Evolutionary conservation across 257 asterid species (phyloP), one percentile per base, ranked within the genome.

Genomic region (Solanum microdontum): DNA sequence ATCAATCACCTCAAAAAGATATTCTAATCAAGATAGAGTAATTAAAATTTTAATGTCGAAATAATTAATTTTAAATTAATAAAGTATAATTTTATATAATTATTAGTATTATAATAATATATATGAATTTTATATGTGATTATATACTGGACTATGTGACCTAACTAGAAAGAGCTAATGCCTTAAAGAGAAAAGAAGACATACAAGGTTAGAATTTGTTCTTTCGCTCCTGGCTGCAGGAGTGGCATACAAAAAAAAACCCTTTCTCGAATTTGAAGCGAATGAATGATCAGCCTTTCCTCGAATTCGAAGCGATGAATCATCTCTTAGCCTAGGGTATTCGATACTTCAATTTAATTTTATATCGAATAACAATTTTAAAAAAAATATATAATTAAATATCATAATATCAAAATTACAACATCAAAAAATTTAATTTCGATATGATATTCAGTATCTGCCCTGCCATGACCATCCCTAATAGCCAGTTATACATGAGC

Each of bases 361-460:
- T 19, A 21, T 8, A 58, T 21, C 4, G 0, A 58, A 58, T 8
- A 58, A 0, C 2, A 17, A 51, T 6, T 3, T 1, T 0, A 0
- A 0, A 1, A 45, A 58, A 58, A 7, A 21, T 21, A 1, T 8
- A 58, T 7, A 58, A 58, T 8, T n/a, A 9, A 62, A 23, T 62
- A 23, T 23, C 28, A 23, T 60, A 60, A 60, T 60, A 60, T 21
- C 13, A 23, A 60, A 60, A 4, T 60, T 23, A 23, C 11, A 7
- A 55, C 8, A 55, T 55, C n/a, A 19, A 55, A 55, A 1, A 7
- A 1, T 17, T 55, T 17, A 55, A 55, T 55, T 7, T 0, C 2
- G 10, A 55, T 17, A 6, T 7, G 64, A 17, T 55, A 55, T 55
- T 55, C 10, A 19, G 10, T 17, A 17, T 17, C 3, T 17, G 3